Conservation (phyloP, 2,329 filamentous ascomycete genomes). For the Colletotrichum limetticola region DNA sequence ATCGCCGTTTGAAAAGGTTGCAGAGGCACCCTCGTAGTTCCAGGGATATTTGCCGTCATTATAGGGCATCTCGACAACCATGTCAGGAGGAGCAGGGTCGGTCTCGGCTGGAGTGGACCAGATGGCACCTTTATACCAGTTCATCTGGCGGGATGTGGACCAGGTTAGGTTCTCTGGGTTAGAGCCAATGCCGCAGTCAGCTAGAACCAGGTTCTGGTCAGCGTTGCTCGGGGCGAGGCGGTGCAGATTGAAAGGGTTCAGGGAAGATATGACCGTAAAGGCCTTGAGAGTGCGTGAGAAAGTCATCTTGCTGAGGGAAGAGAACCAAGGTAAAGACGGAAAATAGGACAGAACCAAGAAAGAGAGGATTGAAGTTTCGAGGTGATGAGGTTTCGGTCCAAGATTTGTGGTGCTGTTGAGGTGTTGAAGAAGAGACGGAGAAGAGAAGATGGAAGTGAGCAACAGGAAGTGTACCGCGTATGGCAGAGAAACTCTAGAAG, state of each 20-base stretch:
- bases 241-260: slow-evolving; percentile 20
- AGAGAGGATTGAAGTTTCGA: not conserved
- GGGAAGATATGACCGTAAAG: slow-evolving; percentile 20
- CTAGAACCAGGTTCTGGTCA: slow-evolving; percentile 52
- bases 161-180: slow-evolving; percentile 51
- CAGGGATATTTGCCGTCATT: slow-evolving; percentile 52
- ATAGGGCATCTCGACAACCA: slow-evolving; percentile 52
- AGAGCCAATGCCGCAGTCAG: slow-evolving; percentile 55
- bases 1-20: slow-evolving; percentile 50
- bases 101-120: slow-evolving; percentile 48
- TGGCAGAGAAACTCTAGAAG: not conserved
- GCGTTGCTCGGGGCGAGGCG: slow-evolving; percentile 40
- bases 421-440: not conserved
- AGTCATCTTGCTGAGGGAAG: not conserved
- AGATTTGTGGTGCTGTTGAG: not conserved
- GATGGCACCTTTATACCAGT: slow-evolving; percentile 52
- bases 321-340: not conserved
- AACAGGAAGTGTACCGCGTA: not conserved
- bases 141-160: slow-evolving; percentile 57
- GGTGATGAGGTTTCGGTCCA: not conserved
- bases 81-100: slow-evolving; percentile 49
- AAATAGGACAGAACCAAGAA: not conserved
- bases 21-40: slow-evolving; percentile 49
- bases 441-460: not conserved
- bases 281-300: slow-evolving; percentile 13